Base-by-base conservation (phyloP, 2,329 filamentous ascomycete species). In the Aspergillus intermedius region DNA sequence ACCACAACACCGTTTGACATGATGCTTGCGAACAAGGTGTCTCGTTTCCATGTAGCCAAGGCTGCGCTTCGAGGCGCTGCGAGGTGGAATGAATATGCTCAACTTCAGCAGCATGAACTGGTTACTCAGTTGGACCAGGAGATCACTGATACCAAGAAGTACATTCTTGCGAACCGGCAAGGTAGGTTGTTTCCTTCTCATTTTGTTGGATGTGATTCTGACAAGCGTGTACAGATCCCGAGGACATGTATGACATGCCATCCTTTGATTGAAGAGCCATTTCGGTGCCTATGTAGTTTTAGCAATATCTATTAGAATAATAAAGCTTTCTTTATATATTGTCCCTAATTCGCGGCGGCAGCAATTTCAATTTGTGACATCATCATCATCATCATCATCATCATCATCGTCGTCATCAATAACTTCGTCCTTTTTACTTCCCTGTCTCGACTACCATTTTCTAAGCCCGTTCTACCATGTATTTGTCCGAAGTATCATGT, bases 1-100 rank as follows among this genome's bases (percentile, higher is more conserved):
- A 86, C 82, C 1, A 86, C 82, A 0, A 86, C 82, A 2, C 82
- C 82, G 2, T 85, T 86, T 55, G 79, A 85, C 57, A 86, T 86
- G 82, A 81, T 85, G 81, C 70, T 86, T 1, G 63, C 77, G 4
- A 86, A 87, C 57, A 57, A 69, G 17, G 79, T 82, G 1, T 82
- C 76, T 15, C 69, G 82, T 39, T 86, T 77, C 55, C 75, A 85
- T 60, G 73, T 85, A 17, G 79, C 78, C 0, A 70, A 75, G 52
- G 65, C 74, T 9, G 82, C 81, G 2, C 56, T 85, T 44, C 67
- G 64, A 40, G 75, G 73, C 1, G 80, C 67, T 0, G 70, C 74
- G 1, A 66, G 64, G 55, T 54, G 62, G 3, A 82, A 82, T 49
- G 69, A 75, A 28, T 70, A 70, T 52, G 69, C 82, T 0, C 68